A percentile compares a stretch with the other conserved stretches of the same genome.
phyloP scores from a whole-genome alignment of 75 land plant genomes.

The Adiantum capillusveneris region DNA sequence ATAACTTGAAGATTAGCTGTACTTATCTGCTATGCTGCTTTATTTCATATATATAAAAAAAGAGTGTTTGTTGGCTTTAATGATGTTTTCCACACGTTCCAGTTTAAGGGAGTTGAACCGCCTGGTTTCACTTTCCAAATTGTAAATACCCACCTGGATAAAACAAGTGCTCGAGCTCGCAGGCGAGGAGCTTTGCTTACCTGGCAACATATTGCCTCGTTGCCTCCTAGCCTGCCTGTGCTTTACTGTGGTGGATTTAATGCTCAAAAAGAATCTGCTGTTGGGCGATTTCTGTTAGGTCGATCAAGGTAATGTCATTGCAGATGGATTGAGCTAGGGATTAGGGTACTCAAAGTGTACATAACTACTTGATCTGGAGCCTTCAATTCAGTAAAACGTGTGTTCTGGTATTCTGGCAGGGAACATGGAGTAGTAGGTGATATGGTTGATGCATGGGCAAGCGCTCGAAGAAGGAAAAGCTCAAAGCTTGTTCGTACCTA shows the following conservation, averaged over 20 bases:
- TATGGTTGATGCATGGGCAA: conserved; percentile 79
- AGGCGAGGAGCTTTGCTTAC: conserved; percentile 84
- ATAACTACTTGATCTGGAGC: background rate
- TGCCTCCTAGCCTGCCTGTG: conserved; percentile 83
- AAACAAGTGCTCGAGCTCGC: conserved; percentile 72
- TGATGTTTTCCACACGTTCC: conserved; percentile 67
- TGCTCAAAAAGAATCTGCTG: conserved; percentile 74
- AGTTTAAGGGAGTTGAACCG: conserved; percentile 77
- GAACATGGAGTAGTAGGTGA: conserved; percentile 87
- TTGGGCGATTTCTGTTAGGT: conserved; percentile 86
- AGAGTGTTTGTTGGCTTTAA: conserved; percentile 32
- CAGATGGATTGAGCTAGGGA: background rate
- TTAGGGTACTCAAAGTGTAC: background rate
- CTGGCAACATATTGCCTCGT: conserved; percentile 92
- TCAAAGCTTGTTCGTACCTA: conserved; percentile 72
- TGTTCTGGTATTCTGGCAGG: conserved; percentile 19
- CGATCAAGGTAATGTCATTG: conserved; percentile 58
- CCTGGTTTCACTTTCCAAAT: conserved; percentile 90
- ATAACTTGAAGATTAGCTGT: too few relatives aligned
- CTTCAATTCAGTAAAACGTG: background rate
- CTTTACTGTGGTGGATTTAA: conserved; percentile 88
- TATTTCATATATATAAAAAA: too few relatives aligned
- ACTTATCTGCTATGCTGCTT: too few relatives aligned
- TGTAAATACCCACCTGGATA: conserved; percentile 85
- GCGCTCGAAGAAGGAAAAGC: conserved; percentile 60